Evolutionary conservation across 2,329 filamentous ascomycete genomes (phyloP), one percentile per base, ranked within the genome.

Genomic region (Fusarium brevicatenulatum): DNA sequence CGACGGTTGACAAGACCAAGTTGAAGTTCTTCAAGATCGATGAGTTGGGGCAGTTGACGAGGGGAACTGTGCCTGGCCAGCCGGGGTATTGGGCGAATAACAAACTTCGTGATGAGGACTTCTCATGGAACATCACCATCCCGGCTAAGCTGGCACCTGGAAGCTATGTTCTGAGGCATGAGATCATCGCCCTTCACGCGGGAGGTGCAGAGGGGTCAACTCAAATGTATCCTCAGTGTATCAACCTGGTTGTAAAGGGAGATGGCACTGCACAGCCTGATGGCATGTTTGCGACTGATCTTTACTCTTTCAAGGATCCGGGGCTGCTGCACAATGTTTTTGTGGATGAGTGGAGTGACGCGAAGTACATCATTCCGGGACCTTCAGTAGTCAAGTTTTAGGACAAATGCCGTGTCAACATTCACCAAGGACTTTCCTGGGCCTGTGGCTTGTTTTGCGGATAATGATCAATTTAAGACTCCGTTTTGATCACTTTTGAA

Each of bases 1-100:
- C 18, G 2, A 53, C 34, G 0, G 12, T 16, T 4, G 32, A 37
- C 12, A 53, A 53, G 18, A 53, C 23, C 2, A 53, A 53, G 9
- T 12, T 53, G n/a, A 37, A 53, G n/a, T 53, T 53, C 23, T 53
- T 53, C 9, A 53, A 53, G 32, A 53, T 53, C 5, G 23, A 53
- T 25, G 32, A 53, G 23, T 2, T 53, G 32, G 32, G 49, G 1
- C 49, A 53, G 32, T 0, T 53, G 18, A 37, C 32, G 3, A 25
- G 32, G 3, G 49, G 49, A 6, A 53, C 18, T 28, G 18, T 37
- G 0, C 32, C 49, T 28, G 49, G 49, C 0, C 13, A 21, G 0
- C 49, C 49, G 0, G 49, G 49, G 0, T 53, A 53, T 2, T 53
- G 32, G 49, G 32, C 32, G 2, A 53, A 37, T 15, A 53, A 53